Evolutionary conservation across 805 yeast genomes (phyloP).

Genomic region (Metschnikowia vanudenii): DNA sequence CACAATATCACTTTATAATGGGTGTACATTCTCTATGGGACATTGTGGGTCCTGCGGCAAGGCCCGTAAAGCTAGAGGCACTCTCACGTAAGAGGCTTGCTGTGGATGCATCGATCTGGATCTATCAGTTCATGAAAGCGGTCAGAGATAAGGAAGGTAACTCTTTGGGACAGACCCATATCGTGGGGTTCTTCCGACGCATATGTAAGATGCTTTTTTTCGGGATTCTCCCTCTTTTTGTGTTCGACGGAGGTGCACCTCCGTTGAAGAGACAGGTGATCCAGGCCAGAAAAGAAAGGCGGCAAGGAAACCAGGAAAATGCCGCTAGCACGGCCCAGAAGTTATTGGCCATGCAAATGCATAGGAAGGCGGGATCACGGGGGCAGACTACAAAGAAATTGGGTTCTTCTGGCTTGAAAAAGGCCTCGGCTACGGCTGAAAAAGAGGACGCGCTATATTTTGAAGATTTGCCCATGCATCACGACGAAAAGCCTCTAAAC

Average conservation of each 20-base stretch:
- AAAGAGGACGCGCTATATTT: constrained; percentile 18
- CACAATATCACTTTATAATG: constrained; percentile 44
- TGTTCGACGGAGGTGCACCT: constrained; percentile 96
- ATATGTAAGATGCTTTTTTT: constrained; percentile 85
- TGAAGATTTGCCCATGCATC: constrained; percentile 28
- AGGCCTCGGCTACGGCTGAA: background rate
- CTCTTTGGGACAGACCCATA: constrained; percentile 73
- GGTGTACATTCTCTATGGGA: constrained; percentile 97
- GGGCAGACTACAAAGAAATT: too few relatives aligned
- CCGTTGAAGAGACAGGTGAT: constrained; percentile 77
- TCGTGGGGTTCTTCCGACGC: constrained; percentile 93
- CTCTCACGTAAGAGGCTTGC: constrained; percentile 78
- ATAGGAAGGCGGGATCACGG: constrained; percentile 31
- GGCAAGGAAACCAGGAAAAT: constrained; percentile 71
- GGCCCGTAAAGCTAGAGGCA: constrained; percentile 87
- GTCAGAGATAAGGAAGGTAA: constrained; percentile 85
- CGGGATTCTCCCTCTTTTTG: constrained; percentile 87
- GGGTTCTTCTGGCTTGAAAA: constrained; percentile 20
- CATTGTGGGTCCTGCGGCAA: constrained; percentile 81
- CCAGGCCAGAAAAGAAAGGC: constrained; percentile 62
- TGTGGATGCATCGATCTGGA: constrained; percentile 98
- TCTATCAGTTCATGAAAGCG: constrained; percentile 93
- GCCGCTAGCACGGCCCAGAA: constrained; percentile 76
- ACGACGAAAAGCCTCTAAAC: constrained; percentile 7
- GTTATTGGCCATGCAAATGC: constrained; percentile 76